Percentiles rank a stretch among this genome's conserved stretches.
These are phyloP conservation scores for Plectranthus barbatus DNA, from an alignment of 257 asterid species.

Conservation along the genomic window DNA sequence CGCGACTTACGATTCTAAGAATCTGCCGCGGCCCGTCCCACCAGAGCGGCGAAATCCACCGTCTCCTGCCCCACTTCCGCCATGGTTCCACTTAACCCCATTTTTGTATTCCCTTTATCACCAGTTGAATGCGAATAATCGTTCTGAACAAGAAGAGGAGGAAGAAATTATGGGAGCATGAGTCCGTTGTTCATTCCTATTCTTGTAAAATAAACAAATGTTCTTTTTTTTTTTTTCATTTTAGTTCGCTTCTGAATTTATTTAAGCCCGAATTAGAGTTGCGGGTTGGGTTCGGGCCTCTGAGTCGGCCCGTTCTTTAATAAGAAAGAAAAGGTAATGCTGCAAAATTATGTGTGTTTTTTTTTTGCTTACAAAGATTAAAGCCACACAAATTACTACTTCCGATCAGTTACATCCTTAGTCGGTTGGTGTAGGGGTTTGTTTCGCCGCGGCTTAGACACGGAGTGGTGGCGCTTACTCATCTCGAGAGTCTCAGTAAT, in stretches of 20 bases:
- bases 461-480: conserved; percentile 13
- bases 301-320: not conserved
- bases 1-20: conserved; percentile 64
- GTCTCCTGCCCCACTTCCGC: conserved; percentile 80
- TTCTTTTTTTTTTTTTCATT: too few relatives aligned
- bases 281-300: not conserved
- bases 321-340: too few relatives aligned
- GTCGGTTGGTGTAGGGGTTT: not conserved
- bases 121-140: not conserved
- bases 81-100: conserved; percentile 32
- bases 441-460: conserved; percentile 12
- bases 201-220: too few relatives aligned
- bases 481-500: not conserved
- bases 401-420: too few relatives aligned
- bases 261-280: too few relatives aligned
- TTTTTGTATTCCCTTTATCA: conserved; percentile 16
- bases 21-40: conserved; percentile 75
- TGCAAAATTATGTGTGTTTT: too few relatives aligned
- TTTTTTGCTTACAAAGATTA: too few relatives aligned
- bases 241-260: not conserved
- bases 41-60: conserved; percentile 80
- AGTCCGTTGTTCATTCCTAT: not conserved
- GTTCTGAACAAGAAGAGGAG: not conserved
- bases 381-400: too few relatives aligned
- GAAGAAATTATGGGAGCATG: conserved; percentile 21